Evolutionary conservation across 1,284 basidiomycete genomes (phyloP), one percentile per base, ranked within the genome.

Genomic region (Megacollybia platyphylla): DNA sequence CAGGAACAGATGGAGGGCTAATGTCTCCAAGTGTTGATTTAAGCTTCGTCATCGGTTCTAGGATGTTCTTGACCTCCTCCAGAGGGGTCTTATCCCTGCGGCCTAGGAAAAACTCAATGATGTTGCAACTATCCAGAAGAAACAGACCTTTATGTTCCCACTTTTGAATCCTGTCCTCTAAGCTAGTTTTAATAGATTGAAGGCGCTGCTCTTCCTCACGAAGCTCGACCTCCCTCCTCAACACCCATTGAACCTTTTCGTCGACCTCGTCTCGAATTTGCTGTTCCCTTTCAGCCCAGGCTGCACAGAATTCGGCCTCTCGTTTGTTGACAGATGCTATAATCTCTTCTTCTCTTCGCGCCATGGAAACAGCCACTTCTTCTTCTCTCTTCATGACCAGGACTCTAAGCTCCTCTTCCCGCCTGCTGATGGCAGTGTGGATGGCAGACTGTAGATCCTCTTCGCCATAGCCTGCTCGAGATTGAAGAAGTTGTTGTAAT

Each of bases 31-130:
- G 10, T 34, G 31, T 11, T 34, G 31, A 57, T 58, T 7, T 52
- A 56, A 13, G 56, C 43, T 13, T 15, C 3, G 61, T 59, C 8
- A 71, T 62, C 1, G 76, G 75, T 8, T 69, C 68, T 6, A 79
- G 64, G 13, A 81, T 59, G 50, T 83, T 84, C 61, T 79, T 79
- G 30, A 85, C 76, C 55, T 85, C 81, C 52, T 85, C 81, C 4
- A 84, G 59, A 4, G 80, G 79, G 1, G 64, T 67, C 54, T 79
- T 79, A 41, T 72, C 70, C 52, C 66, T 70, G 4, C 65, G 65
- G 17, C 59, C 68, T 64, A 46, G 20, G 48, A 34, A 10, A 42
- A 31, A 32, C 40, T 26, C 10, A 3, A 44, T n/a, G 9, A 31
- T 17, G 9, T 13, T n/a, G 40, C 20, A 29, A 41, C 7, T 13